Evolutionary conservation across 768 basidiomycete genomes (phyloP).

Genomic region (Hortiboletus campestris): DNA sequence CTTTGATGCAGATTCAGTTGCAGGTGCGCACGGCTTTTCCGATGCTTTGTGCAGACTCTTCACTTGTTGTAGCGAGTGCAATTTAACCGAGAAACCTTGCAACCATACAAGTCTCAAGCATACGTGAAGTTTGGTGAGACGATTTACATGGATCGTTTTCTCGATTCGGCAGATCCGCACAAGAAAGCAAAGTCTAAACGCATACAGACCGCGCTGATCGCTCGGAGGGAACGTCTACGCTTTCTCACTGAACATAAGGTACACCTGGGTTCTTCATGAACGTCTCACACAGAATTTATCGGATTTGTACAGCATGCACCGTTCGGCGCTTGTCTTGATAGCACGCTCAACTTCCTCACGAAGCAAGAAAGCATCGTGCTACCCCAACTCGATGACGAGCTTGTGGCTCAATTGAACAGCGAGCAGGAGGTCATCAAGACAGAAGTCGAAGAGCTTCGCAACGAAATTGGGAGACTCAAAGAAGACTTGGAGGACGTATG

Average conservation of each 20-base stretch:
- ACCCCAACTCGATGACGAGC: constrained; percentile 58
- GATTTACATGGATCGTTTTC: constrained; percentile 88
- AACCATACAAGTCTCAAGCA: constrained; percentile 94
- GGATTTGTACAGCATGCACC: constrained; percentile 51
- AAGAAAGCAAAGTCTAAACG: constrained; percentile 71
- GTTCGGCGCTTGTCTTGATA: constrained; percentile 53
- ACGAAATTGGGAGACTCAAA: constrained; percentile 54
- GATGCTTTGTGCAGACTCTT: background rate
- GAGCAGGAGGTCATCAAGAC: constrained; percentile 53
- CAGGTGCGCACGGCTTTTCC: constrained; percentile 56
- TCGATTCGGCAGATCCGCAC: constrained; percentile 67
- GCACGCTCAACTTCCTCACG: constrained; percentile 57
- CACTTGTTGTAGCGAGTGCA: constrained; percentile 68
- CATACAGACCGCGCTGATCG: constrained; percentile 64
- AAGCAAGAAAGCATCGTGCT: constrained; percentile 43
- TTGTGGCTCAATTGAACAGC: constrained; percentile 47
- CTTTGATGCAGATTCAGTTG: constrained; percentile 90
- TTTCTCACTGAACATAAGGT: constrained; percentile 74
- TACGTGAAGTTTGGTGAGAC: constrained; percentile 89
- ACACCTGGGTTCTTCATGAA: constrained; percentile 11
- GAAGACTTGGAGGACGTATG: constrained; percentile 71
- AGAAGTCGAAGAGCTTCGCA: constrained; percentile 58
- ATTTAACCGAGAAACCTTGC: constrained; percentile 88
- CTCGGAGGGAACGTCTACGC: constrained; percentile 65
- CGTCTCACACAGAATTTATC: background rate